Evolutionary conservation across 2,329 filamentous ascomycete species (phyloP).

Genomic region (Paracorniculantispora psalliotae): DNA sequence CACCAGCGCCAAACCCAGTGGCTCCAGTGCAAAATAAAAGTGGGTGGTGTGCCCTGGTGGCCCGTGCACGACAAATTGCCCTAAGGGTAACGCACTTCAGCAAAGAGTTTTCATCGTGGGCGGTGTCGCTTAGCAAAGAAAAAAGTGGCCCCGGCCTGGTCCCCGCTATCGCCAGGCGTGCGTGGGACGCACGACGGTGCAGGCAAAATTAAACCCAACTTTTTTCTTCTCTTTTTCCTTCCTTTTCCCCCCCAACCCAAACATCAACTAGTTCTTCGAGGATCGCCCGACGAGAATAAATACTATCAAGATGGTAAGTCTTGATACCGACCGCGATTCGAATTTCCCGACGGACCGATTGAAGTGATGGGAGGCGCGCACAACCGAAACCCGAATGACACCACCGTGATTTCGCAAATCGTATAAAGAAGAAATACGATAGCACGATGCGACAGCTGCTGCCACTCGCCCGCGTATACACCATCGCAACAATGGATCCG

Average conservation of each 20-base stretch:
- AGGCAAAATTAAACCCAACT: conserved; percentile 15
- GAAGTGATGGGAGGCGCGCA: not conserved
- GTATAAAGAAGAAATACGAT: not conserved
- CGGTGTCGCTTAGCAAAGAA: conserved; percentile 4
- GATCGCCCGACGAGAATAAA: conserved; percentile 57
- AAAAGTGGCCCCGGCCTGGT: not conserved
- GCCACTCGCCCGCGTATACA: not conserved
- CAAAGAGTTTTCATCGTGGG: not conserved
- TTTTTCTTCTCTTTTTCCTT: conserved; percentile 19
- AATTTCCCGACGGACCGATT: conserved; percentile 8
- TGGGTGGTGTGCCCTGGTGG: conserved; percentile 36
- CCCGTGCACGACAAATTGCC: conserved; percentile 40
- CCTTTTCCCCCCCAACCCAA: conserved; percentile 23
- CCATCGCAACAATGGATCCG: conserved; percentile 1
- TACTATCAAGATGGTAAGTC: conserved; percentile 56
- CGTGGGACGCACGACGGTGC: conserved; percentile 22
- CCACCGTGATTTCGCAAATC: not conserved
- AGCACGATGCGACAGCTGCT: not conserved
- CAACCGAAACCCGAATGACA: not conserved
- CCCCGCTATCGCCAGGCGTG: conserved; percentile 9
- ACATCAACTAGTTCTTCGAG: conserved; percentile 55
- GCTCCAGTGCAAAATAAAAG: conserved; percentile 16
- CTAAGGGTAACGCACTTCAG: conserved; percentile 27
- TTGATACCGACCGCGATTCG: conserved; percentile 10
- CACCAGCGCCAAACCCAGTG: not conserved